Evolutionary conservation across 1,139 yeast genomes (phyloP).

Genomic region (Taphrina communis): DNA sequence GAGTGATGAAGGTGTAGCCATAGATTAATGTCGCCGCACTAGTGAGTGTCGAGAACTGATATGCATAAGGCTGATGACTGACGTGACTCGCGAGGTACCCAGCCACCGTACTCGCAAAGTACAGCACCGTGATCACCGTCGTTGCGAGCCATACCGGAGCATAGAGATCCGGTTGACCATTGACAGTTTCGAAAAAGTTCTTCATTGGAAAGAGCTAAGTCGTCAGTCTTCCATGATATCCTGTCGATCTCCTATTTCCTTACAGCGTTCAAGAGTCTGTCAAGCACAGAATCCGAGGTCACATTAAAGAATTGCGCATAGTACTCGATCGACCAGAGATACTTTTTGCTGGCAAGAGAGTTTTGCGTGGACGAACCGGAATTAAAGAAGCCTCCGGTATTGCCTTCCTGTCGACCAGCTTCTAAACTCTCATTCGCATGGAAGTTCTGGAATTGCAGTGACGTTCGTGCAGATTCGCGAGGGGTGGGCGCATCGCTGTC

Average conservation of each 20-base stretch:
- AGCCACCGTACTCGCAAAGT: slow-evolving; percentile 70
- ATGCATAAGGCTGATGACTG: slow-evolving; percentile 59
- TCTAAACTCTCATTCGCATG: slow-evolving; percentile 37
- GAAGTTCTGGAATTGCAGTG: slow-evolving; percentile 34
- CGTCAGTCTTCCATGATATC: background rate
- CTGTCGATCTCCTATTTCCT: too few relatives aligned
- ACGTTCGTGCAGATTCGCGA: slow-evolving; percentile 12
- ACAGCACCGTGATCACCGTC: slow-evolving; percentile 71
- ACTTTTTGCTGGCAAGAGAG: slow-evolving; percentile 42
- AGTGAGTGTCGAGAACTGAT: slow-evolving; percentile 67
- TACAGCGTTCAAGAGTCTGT: slow-evolving; percentile 27
- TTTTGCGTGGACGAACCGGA: slow-evolving; percentile 16
- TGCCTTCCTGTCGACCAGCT: slow-evolving; percentile 11
- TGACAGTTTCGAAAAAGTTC: slow-evolving; percentile 54
- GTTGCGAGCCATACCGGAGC: slow-evolving; percentile 88
- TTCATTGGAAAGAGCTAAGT: slow-evolving; percentile 52
- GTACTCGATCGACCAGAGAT: slow-evolving; percentile 45
- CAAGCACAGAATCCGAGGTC: slow-evolving; percentile 44
- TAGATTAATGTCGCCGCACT: slow-evolving; percentile 71
- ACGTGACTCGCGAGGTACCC: slow-evolving; percentile 59
- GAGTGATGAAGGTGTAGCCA: slow-evolving; percentile 72
- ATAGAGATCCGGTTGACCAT: slow-evolving; percentile 64
- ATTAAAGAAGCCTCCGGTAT: slow-evolving; percentile 21
- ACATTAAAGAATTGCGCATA: slow-evolving; percentile 46
- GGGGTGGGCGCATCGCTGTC: slow-evolving; percentile 6